A percentile compares a stretch with the other conserved stretches of the same genome.
Evolutionary conservation across 2,329 filamentous ascomycete species (phyloP).

Genomic region (Penicillium sclerotiorum): DNA sequence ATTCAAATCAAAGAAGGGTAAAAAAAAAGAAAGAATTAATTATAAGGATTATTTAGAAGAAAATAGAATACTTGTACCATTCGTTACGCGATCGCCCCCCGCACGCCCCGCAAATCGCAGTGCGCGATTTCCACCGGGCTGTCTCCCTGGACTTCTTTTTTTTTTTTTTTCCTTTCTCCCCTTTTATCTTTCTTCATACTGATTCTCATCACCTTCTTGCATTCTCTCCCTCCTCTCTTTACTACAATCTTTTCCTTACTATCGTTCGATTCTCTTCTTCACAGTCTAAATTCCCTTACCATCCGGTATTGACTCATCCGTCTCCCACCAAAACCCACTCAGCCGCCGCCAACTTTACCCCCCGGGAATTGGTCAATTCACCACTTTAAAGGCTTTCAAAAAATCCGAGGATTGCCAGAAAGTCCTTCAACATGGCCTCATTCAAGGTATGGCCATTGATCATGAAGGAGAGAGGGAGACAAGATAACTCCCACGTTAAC

Average conservation of each 20-base stretch:
- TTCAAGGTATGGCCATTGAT: conserved; percentile 38
- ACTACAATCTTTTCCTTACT: conserved; percentile 4
- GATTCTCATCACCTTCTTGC: conserved; percentile 18
- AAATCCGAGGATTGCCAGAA: conserved; percentile 30
- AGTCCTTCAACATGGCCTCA: conserved; percentile 41
- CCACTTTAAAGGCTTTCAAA: conserved; percentile 29
- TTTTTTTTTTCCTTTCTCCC: conserved; percentile 25
- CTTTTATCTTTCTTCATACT: conserved; percentile 28
- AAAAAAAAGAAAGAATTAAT: neutral
- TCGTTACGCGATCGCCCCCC: conserved; percentile 26
- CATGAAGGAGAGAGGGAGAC: neutral
- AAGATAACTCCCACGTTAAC: neutral
- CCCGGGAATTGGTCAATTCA: conserved; percentile 24
- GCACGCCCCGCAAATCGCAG: conserved; percentile 29
- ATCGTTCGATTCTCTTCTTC: conserved; percentile 11
- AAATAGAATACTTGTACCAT: neutral
- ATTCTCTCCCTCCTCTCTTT: conserved; percentile 14
- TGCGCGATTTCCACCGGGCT: conserved; percentile 34
- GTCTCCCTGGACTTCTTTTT: too few relatives aligned
- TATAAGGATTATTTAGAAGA: too few relatives aligned
- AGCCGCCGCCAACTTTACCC: conserved; percentile 21
- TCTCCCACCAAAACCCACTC: conserved; percentile 5
- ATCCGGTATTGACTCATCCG: neutral
- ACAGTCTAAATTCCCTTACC: conserved; percentile 7
- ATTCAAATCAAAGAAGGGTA: neutral